phyloP scores from a whole-genome alignment of 139 green algal species.

The Chlamydomonas schloesseri region DNA sequence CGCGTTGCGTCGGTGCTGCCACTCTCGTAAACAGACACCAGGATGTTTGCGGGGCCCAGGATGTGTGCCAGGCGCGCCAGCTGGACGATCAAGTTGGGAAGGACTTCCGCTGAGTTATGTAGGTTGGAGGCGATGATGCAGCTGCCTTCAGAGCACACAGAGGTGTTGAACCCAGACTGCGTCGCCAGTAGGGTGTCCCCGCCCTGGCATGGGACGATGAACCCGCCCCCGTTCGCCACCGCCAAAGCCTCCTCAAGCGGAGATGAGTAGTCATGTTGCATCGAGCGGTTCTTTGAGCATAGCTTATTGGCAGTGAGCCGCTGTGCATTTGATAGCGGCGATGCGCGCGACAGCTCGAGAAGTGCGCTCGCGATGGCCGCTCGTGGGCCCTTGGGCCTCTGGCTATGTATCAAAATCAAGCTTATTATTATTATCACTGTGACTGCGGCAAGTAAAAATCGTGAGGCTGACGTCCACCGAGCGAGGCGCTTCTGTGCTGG shows the following conservation, averaged over 20 bases:
- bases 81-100: slow-evolving; percentile 68
- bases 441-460: no score
- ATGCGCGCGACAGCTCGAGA: no score
- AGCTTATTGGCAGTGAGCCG: no score
- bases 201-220: slow-evolving; percentile 1
- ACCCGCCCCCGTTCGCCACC: not conserved
- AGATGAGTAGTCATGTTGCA: not conserved
- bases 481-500: no score
- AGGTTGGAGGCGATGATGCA: slow-evolving; percentile 64
- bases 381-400: no score
- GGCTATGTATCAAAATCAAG: no score
- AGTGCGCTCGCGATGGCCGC: no score
- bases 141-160: not conserved
- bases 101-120: slow-evolving; percentile 53
- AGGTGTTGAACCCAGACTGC: not conserved
- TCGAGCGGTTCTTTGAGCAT: no score
- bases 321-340: no score
- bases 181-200: not conserved
- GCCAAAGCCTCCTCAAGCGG: not conserved
- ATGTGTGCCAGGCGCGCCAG: slow-evolving; percentile 34
- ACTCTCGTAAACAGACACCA: slow-evolving; percentile 69
- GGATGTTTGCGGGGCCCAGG: slow-evolving; percentile 12
- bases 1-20: slow-evolving; percentile 64
- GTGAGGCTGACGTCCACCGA: no score
- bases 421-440: no score